Evolutionary conservation across 179 eudicot species (phyloP), one percentile per base, ranked within the genome.

Genomic region (Vitellaria paradoxa): DNA sequence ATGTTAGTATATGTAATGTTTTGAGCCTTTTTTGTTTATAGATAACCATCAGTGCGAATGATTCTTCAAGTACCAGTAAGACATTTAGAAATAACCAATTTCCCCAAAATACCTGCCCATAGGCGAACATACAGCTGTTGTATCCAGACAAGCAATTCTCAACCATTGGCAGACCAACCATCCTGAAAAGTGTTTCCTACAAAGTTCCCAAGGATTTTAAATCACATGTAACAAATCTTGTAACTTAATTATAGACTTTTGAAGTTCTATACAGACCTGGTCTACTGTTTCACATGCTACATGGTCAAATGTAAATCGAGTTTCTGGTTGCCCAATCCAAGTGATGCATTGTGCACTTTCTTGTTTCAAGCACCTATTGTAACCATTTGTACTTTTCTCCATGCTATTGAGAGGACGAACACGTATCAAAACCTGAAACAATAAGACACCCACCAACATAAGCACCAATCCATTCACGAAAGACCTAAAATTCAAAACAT

Each of bases 131-230:
- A 79, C 98, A 96, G 79, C 99, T 96, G 65, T 96, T 92, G 75
- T 96, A 96, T 71, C 99, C 99, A 73, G 97, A 96, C 81, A 96
- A 84, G 80, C 98, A 96, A 84, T 96, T 96, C 82, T 94, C 99
- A 14, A 96, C 95, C 97, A 96, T 94, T 21, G 99, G 99, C 84
- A 92, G 82, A 81, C 91, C 99, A 84, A 93, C 97, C 92, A 91
- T 92, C 85, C 96, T 81, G 75, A 96, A 96, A 79, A 96, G 97
- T 81, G 92, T 94, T 80, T 92, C 99, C 99, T 96, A 90, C 75
- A 89, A 77, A 77, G 82, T 63, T 73, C 57, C 10, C 76, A 59
- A 64, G 61, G 7, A 65, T 56, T 52, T 82, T 9, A 73, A 60
- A 70, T 14, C 47, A 68, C 63, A 49, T 26, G 20, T 46, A 76